Evolutionary conservation across 2,329 filamentous ascomycete genomes (phyloP).

Genomic region (Talaromyces sp.): DNA sequence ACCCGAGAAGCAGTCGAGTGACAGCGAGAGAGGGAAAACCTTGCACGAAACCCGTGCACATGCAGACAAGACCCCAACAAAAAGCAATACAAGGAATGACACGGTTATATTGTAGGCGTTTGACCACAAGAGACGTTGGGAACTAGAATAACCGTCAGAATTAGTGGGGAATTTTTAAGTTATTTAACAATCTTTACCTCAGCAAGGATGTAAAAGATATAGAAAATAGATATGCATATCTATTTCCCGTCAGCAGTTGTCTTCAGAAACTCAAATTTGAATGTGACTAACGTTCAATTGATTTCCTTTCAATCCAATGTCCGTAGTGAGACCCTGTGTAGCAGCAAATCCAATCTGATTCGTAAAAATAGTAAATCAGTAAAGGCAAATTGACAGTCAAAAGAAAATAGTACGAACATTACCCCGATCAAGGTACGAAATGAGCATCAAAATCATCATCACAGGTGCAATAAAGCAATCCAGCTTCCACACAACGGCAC

Average conservation of each 20-base stretch:
- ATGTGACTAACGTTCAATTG: constrained; percentile 1
- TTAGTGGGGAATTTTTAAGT: background rate
- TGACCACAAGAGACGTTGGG: constrained; percentile 6
- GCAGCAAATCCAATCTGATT: constrained; percentile 6
- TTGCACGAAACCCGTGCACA: constrained; percentile 6
- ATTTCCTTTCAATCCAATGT: constrained; percentile 3
- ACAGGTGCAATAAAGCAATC: constrained; percentile 9
- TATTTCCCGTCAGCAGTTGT: background rate
- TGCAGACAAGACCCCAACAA: constrained; percentile 6
- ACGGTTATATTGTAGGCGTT: constrained; percentile 9
- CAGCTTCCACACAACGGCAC: constrained; percentile 3
- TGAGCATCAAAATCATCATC: constrained; percentile 11
- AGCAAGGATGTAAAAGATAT: constrained; percentile 4
- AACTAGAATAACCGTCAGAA: background rate
- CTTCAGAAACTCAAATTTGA: background rate
- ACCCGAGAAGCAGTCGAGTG: background rate
- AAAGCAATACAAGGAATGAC: constrained; percentile 7
- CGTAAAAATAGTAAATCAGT: background rate
- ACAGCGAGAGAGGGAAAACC: constrained; percentile 1
- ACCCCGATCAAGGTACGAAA: constrained; percentile 10
- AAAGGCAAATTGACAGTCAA: background rate
- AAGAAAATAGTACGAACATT: background rate
- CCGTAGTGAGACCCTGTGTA: constrained; percentile 1
- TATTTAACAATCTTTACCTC: background rate
- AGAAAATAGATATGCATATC: constrained; percentile 4